Evolutionary conservation across 352 stramenopile genomes (phyloP), one percentile per base, ranked within the genome.

Genomic region (Blastocystis sp.): DNA sequence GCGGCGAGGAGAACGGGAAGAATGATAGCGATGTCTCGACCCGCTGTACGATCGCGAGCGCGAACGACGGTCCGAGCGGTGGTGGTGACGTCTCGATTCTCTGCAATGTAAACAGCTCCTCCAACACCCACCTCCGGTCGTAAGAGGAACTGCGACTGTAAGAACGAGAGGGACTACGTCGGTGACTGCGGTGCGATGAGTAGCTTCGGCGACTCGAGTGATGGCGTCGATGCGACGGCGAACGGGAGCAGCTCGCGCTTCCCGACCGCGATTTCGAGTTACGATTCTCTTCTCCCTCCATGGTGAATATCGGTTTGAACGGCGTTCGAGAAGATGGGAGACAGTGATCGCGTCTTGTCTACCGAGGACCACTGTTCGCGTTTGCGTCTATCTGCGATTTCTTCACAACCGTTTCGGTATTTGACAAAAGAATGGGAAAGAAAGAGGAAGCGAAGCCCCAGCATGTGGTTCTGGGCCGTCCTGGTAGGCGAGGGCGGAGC

Each of bases 401-500:
- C n/a, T n/a, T n/a, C n/a, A n/a, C n/a, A n/a, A n/a, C n/a, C n/a
- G n/a, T 67, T 34, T 67, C 32, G 18, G 14, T 24, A 44, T 34
- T 7, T 42, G 57, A 38, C 32, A 67, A 67, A 67, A 42, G 21
- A 73, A 85, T 85, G 75, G 57, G 57, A 72, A 89, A 89, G 63
- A 92, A 91, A 65, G 92, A 92, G 76, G 89, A 92, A 54, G 89
- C 88, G 32, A 87, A 89, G 29, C 87, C 79, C 36, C 69, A 88
- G 16, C 84, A 67, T 4, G 84, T 90, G 18, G 89, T 92, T 36
- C 86, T 90, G 65, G 61, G 91, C 88, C 42, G 91, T 89, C 89
- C 89, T 65, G 84, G 87, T 65, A 91, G 90, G 90, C 98, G 87
- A 92, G 98, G 63, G 97, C 97, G 90, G 98, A 97, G 81, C 96